Evolutionary conservation across 768 basidiomycete species (phyloP).

Genomic region (Pisolithus marmoratus): DNA sequence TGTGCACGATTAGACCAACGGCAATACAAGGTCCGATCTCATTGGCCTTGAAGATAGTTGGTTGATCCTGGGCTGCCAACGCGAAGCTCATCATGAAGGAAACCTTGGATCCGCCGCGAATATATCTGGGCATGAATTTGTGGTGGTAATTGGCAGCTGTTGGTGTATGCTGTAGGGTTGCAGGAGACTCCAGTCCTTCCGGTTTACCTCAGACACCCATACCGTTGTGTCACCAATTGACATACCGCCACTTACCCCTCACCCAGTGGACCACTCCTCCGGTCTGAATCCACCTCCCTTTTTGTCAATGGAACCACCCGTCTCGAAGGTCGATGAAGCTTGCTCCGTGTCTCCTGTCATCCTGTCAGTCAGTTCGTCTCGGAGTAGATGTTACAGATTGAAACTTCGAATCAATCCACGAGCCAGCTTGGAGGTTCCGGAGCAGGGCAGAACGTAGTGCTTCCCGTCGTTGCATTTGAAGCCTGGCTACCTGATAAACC

Average conservation of each 20-base stretch:
- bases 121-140: slow-evolving; percentile 21
- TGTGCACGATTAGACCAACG: slow-evolving; percentile 14
- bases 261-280: slow-evolving; percentile 10
- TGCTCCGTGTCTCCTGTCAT: not conserved
- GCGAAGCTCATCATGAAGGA: not conserved
- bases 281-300: slow-evolving; percentile 4
- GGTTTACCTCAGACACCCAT: not conserved
- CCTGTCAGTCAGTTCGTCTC: not conserved
- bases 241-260: slow-evolving; percentile 24
- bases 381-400: not conserved
- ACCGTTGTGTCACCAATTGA: not conserved
- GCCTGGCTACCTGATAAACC: not conserved
- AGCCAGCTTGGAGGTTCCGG: not conserved
- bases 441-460: not conserved
- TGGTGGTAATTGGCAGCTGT: slow-evolving; percentile 5
- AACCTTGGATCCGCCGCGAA: slow-evolving; percentile 23
- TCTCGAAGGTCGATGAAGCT: not conserved
- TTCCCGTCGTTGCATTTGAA: not conserved
- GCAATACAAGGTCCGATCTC: not conserved
- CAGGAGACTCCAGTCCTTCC: slow-evolving; percentile 12
- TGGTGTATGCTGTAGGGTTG: not conserved
- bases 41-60: slow-evolving; percentile 14
- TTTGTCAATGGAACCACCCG: not conserved
- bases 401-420: not conserved
- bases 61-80: not conserved